A percentile compares a stretch with the other conserved stretches of the same genome.
These are phyloP conservation scores for Fusarium hostae DNA, from an alignment of 2,329 filamentous ascomycete species.

Conservation along the genomic window DNA sequence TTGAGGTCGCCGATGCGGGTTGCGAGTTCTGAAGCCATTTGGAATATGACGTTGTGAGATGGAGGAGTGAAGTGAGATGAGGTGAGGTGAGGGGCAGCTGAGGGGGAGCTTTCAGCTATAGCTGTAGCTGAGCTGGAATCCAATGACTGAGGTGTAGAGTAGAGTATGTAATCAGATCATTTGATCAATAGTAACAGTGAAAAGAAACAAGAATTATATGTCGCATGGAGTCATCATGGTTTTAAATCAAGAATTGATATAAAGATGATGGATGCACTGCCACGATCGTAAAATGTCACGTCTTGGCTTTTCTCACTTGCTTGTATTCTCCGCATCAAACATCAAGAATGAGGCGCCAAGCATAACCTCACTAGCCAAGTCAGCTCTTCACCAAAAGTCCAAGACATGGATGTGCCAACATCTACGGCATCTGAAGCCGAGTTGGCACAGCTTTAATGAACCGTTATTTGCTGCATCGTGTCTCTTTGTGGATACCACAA, in stretches of 20 bases:
- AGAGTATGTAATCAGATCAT: not conserved
- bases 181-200: not conserved
- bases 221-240: not conserved
- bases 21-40: constrained; percentile 46
- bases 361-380: not conserved
- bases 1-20: constrained; percentile 47
- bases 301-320: constrained; percentile 15
- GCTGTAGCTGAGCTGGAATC: not conserved
- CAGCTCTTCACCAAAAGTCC: constrained; percentile 1
- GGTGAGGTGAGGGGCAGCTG: constrained; percentile 35
- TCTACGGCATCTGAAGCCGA: constrained; percentile 27
- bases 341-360: constrained; percentile 6
- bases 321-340: not conserved
- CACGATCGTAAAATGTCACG: constrained; percentile 6
- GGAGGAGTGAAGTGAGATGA: constrained; percentile 19
- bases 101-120: constrained; percentile 9
- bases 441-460: constrained; percentile 15
- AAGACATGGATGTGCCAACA: not conserved
- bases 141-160: not conserved
- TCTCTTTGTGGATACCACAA: constrained; percentile 26
- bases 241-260: constrained; percentile 13
- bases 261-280: constrained; percentile 21
- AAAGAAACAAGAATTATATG: not conserved
- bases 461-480: constrained; percentile 29
- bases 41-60: constrained; percentile 10